A percentile compares a stretch with the other conserved stretches of the same genome.
Conservation (phyloP, 1,284 basidiomycete genomes). For the Puccinia novopanici region DNA sequence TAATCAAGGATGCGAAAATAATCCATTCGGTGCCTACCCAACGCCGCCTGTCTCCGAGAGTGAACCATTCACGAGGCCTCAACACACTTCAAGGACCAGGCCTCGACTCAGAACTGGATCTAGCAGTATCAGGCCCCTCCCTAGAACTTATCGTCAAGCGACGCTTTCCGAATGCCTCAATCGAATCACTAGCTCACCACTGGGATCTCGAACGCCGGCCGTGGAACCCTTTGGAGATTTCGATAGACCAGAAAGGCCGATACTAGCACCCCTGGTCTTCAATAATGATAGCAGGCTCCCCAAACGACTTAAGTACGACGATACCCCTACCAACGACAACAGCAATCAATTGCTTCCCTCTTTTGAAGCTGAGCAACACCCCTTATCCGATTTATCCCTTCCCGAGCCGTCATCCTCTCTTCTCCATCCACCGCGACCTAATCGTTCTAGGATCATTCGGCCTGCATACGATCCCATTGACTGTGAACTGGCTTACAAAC, state of each 20-base stretch:
- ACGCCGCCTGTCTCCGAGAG: slow-evolving; percentile 12
- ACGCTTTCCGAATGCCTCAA: slow-evolving; percentile 21
- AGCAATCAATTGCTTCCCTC: neutral
- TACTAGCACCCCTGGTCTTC: slow-evolving; percentile 7
- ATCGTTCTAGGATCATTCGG: slow-evolving; percentile 22
- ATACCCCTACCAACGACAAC: neutral
- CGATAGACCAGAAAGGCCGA: slow-evolving; percentile 1
- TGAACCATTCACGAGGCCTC: neutral
- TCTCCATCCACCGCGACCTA: neutral
- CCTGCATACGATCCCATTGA: neutral
- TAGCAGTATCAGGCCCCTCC: neutral
- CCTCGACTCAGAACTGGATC: slow-evolving; percentile 16
- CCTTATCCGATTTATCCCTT: neutral
- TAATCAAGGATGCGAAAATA: neutral
- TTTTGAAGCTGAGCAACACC: neutral
- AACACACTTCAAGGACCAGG: neutral
- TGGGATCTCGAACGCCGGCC: neutral
- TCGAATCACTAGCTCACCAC: slow-evolving; percentile 8
- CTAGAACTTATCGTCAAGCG: slow-evolving; percentile 17
- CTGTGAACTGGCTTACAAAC: slow-evolving; percentile 5
- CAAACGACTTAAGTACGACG: neutral
- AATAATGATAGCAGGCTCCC: neutral
- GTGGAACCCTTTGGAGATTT: neutral
- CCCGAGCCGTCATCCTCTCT: neutral
- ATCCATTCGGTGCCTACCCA: slow-evolving; percentile 2